Base-by-base conservation (phyloP, 2,329 filamentous ascomycete species). In the Macrophomina tecta region DNA sequence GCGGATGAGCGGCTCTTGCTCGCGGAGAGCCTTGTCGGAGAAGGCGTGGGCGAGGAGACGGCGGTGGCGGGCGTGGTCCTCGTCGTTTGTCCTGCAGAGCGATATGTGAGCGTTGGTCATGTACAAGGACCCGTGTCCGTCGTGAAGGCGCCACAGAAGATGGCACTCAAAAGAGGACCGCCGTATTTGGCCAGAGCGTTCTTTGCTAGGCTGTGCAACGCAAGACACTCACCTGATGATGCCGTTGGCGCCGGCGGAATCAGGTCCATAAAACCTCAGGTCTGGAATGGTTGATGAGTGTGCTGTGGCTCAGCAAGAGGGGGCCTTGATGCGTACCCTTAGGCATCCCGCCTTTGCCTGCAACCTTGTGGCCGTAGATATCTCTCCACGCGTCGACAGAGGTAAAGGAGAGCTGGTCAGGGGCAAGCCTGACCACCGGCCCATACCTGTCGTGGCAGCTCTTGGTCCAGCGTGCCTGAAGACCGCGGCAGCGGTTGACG, bases 1-100 rank as follows among this genome's bases (percentile, higher is more conserved):
- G 45, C 74, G 68, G 62, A 82, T 68, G 68, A 75, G 68, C 6
- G 70, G 68, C 65, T 76, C 72, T 63, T 79, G 76, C 51, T 72
- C 70, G 28, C 71, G 70, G n/a, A 79, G 58, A 0, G 73, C 75
- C 55, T 72, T 72, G 45, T 76, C 70, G 7, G 74, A 75, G 69
- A 79, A 78, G 16, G 73, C 73, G 64, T 77, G 70, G 2, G 75
- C 72, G 4, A 69, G 51, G n/a, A 68, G 64, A 16, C 69, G 66
- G 3, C 70, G 69, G 46, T 67, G 65, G 6, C 69, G 67, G 5
- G 69, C 55, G 66, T 74, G 70, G 40, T 60, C 64, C 7, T 65
- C 61, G 46, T 70, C 67, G 42, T 67, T 67, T 12, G 68, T 60
- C 7, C 58, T 62, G 45, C 8, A n/a, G 6, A 4, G 30, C 2